phyloP scores from a whole-genome alignment of 257 asterid genomes.

The Nyctanthes arbortristis region DNA sequence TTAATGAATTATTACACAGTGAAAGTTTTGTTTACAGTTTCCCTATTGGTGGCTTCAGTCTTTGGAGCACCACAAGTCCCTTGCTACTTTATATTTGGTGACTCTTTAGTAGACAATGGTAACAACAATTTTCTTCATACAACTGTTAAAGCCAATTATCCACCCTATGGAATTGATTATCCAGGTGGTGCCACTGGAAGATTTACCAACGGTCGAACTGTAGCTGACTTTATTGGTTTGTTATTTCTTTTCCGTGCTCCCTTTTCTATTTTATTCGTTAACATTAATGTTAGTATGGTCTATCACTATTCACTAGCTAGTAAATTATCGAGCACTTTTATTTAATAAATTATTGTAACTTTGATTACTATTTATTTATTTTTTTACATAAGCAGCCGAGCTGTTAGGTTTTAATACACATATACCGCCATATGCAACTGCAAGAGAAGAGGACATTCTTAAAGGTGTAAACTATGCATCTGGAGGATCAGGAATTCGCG shows the following conservation, averaged over 20 bases:
- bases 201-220: conserved; percentile 32
- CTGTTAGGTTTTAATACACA: conserved; percentile 27
- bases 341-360: not conserved
- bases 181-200: conserved; percentile 33
- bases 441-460: conserved; percentile 14
- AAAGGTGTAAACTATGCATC: conserved; percentile 48
- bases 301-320: too few species aligned
- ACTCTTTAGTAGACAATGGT: conserved; percentile 37
- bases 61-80: conserved; percentile 30
- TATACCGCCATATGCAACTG: conserved; percentile 35
- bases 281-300: too few species aligned
- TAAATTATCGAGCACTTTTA: too few species aligned
- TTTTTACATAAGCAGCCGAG: too few species aligned
- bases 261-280: too few species aligned
- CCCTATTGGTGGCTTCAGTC: too few species aligned
- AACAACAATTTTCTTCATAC: conserved; percentile 35
- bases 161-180: conserved; percentile 44
- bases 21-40: too few species aligned
- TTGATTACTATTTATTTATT: not conserved
- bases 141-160: conserved; percentile 25
- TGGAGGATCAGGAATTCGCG: conserved; percentile 40
- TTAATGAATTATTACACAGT: too few species aligned
- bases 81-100: conserved; percentile 41
- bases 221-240: conserved; percentile 27
- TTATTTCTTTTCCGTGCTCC: not conserved